Evolutionary conservation across 257 asterid species (phyloP).

Genomic region (Jacaranda copaia): DNA sequence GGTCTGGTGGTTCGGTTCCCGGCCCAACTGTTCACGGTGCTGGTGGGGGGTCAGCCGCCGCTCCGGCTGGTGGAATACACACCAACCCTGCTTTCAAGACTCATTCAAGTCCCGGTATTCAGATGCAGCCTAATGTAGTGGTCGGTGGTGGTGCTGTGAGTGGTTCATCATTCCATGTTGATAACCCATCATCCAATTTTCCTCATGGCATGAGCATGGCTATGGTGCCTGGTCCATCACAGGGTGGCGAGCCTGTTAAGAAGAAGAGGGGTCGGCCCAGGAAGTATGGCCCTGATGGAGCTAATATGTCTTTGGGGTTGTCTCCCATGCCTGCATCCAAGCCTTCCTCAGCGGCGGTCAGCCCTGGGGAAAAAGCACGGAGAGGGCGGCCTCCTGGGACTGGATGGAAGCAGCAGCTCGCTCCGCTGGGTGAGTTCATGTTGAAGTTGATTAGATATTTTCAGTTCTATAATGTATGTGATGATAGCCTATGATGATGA

Average conservation of each 20-base stretch:
- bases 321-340: constrained; percentile 67
- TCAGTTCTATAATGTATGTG: not conserved
- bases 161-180: constrained; percentile 64
- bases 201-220: constrained; percentile 54
- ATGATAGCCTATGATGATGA: not conserved
- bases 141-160: constrained; percentile 46
- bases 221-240: constrained; percentile 46
- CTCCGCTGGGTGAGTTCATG: constrained; percentile 76
- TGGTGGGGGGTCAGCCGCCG: constrained; percentile 44
- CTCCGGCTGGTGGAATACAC: constrained; percentile 45
- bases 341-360: constrained; percentile 53
- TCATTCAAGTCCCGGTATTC: constrained; percentile 58
- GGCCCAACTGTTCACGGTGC: constrained; percentile 37
- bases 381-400: constrained; percentile 94
- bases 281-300: constrained; percentile 89
- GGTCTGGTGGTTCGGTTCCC: constrained; percentile 51
- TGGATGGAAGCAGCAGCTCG: constrained; percentile 97
- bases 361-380: constrained; percentile 58
- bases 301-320: constrained; percentile 68
- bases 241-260: constrained; percentile 69
- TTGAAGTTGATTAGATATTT: not conserved
- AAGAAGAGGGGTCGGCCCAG: constrained; percentile 98
- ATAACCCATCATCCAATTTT: constrained; percentile 65
- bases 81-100: constrained; percentile 58
- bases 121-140: constrained; percentile 60